These are phyloP conservation scores for Albifimbria verrucaria DNA, from an alignment of 2,329 filamentous ascomycete genomes.

Conservation along the genomic window DNA sequence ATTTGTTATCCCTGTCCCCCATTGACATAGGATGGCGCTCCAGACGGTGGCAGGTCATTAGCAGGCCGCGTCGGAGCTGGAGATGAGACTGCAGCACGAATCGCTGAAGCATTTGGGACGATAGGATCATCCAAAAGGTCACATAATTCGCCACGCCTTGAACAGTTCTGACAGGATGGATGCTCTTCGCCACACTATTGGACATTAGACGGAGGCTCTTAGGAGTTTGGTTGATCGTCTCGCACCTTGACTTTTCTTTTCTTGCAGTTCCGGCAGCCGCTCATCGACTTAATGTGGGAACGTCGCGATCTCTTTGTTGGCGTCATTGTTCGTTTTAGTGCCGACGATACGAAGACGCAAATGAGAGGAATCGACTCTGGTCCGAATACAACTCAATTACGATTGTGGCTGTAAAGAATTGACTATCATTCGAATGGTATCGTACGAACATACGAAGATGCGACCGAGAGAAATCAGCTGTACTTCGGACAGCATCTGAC, in stretches of 20 bases:
- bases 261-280: background rate
- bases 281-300: background rate
- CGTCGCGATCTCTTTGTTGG: background rate
- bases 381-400: no score
- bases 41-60: background rate
- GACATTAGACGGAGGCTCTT: background rate
- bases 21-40: background rate
- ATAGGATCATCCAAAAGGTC: background rate
- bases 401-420: no score
- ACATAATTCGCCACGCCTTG: background rate
- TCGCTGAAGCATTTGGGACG: slow-evolving; percentile 1
- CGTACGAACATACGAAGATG: background rate
- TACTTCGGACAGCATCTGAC: no score
- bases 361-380: background rate
- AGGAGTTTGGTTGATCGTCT: background rate
- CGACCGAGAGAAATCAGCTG: no score
- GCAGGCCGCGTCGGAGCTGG: background rate
- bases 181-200: background rate
- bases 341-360: background rate
- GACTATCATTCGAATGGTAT: no score
- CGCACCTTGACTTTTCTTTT: background rate
- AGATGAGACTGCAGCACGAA: slow-evolving; percentile 15
- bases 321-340: background rate
- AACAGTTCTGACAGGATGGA: background rate
- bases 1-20: background rate